Base-by-base conservation (phyloP, 129 eudicot species). In the Apium graveolens region DNA sequence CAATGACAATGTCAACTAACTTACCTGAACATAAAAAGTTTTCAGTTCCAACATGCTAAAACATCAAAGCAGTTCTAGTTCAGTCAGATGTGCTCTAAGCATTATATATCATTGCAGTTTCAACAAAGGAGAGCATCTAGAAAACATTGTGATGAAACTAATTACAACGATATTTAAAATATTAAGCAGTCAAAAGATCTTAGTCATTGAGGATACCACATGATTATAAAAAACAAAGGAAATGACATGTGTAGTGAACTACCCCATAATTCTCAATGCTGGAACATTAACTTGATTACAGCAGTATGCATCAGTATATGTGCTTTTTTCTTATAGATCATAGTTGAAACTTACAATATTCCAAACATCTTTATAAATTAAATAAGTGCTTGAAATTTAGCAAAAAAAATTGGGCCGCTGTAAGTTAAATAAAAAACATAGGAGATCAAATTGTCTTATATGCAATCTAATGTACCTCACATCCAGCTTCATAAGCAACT, bases 401-500 rank as follows among this genome's bases (percentile, higher is more conserved):
- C n/a, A n/a, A n/a, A n/a, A n/a, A n/a, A n/a, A n/a, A n/a, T n/a
- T n/a, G n/a, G n/a, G n/a, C n/a, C n/a, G n/a, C n/a, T n/a, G n/a
- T n/a, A n/a, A n/a, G n/a, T n/a, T n/a, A n/a, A n/a, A n/a, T n/a
- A n/a, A n/a, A n/a, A n/a, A n/a, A n/a, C n/a, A n/a, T n/a, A n/a
- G n/a, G n/a, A n/a, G n/a, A n/a, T n/a, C n/a, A n/a, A n/a, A n/a
- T n/a, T n/a, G n/a, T n/a, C n/a, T 55, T 8, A 55, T 55, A 55
- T 55, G 65, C 29, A 55, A 24, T 29, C 26, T 68, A 24, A 32
- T 29, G 69, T 91, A 94, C 98, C 98, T 94, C 94, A 45, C 96
- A 88, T 65, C 89, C 90, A 31, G 96, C 96, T 73, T 91, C 96
- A 7, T 88, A 78, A 45, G 98, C 98, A 55, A 94, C 97, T 80